Base-by-base conservation (phyloP, 2,329 filamentous ascomycete genomes). In the Colletotrichum plurivorum region DNA sequence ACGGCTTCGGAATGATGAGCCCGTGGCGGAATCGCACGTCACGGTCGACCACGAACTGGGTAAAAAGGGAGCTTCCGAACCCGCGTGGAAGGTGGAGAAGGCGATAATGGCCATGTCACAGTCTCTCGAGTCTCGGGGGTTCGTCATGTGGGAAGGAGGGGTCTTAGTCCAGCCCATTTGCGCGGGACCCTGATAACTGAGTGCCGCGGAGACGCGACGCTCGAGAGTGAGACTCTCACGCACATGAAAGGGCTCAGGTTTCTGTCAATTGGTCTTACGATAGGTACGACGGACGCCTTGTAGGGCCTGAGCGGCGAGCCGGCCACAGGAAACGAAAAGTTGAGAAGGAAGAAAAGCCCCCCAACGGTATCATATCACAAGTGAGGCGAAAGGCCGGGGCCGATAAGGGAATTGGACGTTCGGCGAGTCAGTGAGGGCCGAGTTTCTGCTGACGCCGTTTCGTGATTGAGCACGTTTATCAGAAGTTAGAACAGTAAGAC, bases 41-140 rank as follows among this genome's bases (percentile, higher is more conserved):
- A 7, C 22, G 18, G 48, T 39, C 22, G 3, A 46, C 53, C 53
- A 46, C 53, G 60, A 36, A 2, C 46, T 53, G 54, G 65, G 27
- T 67, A 58, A 16, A 54, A 20, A 64, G 60, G 65, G 48, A 56
- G 20, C 52, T 63, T 63, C 53, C 60, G 53, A 68, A 53, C 27
- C 27, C 48, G 31, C 31, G 31, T 54, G 53, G 41, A 41, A 31
- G 48, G 46, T 41, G 46, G 48, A 53, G 46, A 53, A 31, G 27
- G 45, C 13, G 45, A 36, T 36, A 36, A 36, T 10, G 31, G 31
- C 31, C 31, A 36, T 36, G 31, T 10, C 31, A 25, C 22, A 4
- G 22, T 25, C 22, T 25, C 22, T 25, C 22, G 22, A 25, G 22
- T 36, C 31, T 36, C 31, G 31, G 10, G 27, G 31, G 31, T 36